Conservation (phyloP, 768 basidiomycete genomes). For the Calocybe cyanea region DNA sequence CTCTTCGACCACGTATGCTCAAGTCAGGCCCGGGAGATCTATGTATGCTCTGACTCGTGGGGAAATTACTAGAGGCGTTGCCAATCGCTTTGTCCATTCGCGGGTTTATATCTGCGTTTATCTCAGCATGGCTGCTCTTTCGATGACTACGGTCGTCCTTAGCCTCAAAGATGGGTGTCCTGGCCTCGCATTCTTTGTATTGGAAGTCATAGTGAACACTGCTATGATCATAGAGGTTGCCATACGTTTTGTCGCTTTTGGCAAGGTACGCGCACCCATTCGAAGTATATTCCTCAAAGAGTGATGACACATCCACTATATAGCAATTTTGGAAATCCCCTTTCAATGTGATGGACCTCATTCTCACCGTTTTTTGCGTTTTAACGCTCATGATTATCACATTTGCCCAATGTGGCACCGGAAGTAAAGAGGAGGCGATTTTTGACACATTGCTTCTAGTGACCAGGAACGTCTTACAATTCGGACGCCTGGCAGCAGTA, state of each 20-base stretch:
- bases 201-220: slow-evolving; percentile 85
- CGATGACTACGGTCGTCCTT: slow-evolving; percentile 80
- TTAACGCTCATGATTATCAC: slow-evolving; percentile 86
- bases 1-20: slow-evolving; percentile 4
- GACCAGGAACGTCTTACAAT: slow-evolving; percentile 89
- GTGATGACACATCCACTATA: not conserved
- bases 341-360: slow-evolving; percentile 86
- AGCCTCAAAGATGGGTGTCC: slow-evolving; percentile 85
- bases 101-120: slow-evolving; percentile 85
- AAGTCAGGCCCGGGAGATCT: slow-evolving; percentile 64
- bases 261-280: slow-evolving; percentile 57
- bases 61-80: slow-evolving; percentile 81
- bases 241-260: slow-evolving; percentile 90
- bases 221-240: slow-evolving; percentile 94
- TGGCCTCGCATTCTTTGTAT: slow-evolving; percentile 80
- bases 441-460: slow-evolving; percentile 91
- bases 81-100: slow-evolving; percentile 88
- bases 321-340: slow-evolving; percentile 98
- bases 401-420: slow-evolving; percentile 78
- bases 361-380: slow-evolving; percentile 85
- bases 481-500: slow-evolving; percentile 86
- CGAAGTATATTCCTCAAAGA: not conserved
- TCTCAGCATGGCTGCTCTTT: slow-evolving; percentile 83
- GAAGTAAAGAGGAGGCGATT: slow-evolving; percentile 90
- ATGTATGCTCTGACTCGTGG: slow-evolving; percentile 81